A percentile compares a stretch with the other conserved stretches of the same genome.
Evolutionary conservation across 257 asterid species (phyloP).

Genomic region (Solanum chmielewskii): DNA sequence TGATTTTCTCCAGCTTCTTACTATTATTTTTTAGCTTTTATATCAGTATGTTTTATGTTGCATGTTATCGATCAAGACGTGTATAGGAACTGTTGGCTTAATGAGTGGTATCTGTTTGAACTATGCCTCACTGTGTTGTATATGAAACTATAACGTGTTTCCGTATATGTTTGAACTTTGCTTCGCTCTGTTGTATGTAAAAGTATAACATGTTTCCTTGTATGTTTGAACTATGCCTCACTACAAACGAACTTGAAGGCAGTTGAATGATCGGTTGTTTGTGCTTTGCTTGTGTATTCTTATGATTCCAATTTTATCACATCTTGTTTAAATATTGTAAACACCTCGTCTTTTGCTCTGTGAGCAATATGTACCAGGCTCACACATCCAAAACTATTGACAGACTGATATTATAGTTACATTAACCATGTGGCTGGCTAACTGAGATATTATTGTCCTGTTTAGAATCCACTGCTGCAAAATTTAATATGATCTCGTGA

Average conservation of each 20-base stretch:
- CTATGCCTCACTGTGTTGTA: neutral
- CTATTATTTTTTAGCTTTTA: neutral
- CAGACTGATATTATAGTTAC: neutral
- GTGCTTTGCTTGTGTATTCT: neutral
- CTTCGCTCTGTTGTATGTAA: neutral
- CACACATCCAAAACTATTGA: neutral
- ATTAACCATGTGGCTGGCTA: neutral
- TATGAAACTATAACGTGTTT: neutral
- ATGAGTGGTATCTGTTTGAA: too few relatives aligned
- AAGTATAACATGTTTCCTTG: neutral
- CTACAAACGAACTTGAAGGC: neutral
- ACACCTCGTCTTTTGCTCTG: neutral
- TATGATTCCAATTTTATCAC: neutral
- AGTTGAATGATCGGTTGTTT: neutral
- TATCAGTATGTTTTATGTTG: neutral
- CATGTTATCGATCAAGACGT: neutral
- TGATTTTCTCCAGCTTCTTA: neutral
- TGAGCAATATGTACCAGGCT: neutral
- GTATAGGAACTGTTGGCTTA: fast-evolving
- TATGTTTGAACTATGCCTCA: neutral
- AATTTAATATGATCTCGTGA: neutral
- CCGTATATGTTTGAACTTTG: neutral
- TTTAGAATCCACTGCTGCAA: neutral
- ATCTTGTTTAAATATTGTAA: too few relatives aligned
- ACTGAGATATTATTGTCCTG: neutral